phyloP scores from a whole-genome alignment of 1,284 basidiomycete species.

The Naganishia sp. region DNA sequence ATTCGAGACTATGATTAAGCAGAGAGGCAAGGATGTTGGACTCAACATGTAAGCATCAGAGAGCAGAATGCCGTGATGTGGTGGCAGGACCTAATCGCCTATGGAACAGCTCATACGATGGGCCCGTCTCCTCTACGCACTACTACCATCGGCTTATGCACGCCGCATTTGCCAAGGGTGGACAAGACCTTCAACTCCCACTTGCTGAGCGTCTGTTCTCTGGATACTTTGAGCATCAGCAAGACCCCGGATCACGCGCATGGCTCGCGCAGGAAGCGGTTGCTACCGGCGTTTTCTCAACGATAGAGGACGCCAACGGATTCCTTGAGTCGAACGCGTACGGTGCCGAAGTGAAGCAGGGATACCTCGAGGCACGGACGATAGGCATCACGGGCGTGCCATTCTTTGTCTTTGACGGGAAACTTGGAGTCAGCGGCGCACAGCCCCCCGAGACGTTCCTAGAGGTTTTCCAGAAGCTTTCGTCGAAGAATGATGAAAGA shows the following conservation, averaged over 20 bases:
- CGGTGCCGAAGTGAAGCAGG: constrained; percentile 46
- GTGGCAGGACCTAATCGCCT: too few relatives aligned
- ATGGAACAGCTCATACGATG: constrained; percentile 37
- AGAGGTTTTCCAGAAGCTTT: constrained; percentile 42
- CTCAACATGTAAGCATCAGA: constrained; percentile 47
- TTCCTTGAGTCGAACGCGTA: constrained; percentile 44
- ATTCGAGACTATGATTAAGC: constrained; percentile 42
- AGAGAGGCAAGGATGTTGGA: constrained; percentile 48
- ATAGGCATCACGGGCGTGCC: constrained; percentile 56
- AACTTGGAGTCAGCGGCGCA: constrained; percentile 53
- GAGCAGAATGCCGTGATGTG: too few relatives aligned
- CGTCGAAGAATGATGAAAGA: too few relatives aligned
- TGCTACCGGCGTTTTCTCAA: constrained; percentile 48
- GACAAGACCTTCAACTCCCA: constrained; percentile 45
- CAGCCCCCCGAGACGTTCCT: constrained; percentile 57
- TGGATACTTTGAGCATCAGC: constrained; percentile 52
- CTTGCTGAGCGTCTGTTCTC: constrained; percentile 46
- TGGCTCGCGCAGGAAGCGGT: constrained; percentile 49
- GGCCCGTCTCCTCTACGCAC: constrained; percentile 49
- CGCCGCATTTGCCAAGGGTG: constrained; percentile 43
- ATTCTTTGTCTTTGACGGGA: constrained; percentile 54
- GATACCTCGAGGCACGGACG: constrained; percentile 40
- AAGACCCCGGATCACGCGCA: constrained; percentile 47
- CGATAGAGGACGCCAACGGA: constrained; percentile 38
- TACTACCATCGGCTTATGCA: constrained; percentile 52